Conservation (phyloP, 2,329 filamentous ascomycete species). For the Penicillium occitanis region DNA sequence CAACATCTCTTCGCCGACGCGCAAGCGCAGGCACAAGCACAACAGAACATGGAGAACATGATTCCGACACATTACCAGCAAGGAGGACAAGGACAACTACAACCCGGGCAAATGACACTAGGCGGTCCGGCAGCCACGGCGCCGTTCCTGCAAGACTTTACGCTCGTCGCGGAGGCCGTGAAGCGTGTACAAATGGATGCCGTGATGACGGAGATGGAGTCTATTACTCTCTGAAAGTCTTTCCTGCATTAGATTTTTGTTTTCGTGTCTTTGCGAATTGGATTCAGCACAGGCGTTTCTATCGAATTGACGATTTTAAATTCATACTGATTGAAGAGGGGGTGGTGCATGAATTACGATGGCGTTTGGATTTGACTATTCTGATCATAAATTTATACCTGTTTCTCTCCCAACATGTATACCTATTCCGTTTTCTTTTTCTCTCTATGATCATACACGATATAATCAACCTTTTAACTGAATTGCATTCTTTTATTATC, state of each 20-base stretch:
- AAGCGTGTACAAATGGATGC: conserved; percentile 90
- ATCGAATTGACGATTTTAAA: background rate
- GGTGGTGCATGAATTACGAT: background rate
- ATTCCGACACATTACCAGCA: conserved; percentile 20
- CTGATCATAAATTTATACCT: background rate
- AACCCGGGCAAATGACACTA: conserved; percentile 27
- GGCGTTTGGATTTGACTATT: conserved; percentile 5
- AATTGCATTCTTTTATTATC: background rate
- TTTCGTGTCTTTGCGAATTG: background rate
- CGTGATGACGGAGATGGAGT: conserved; percentile 77
- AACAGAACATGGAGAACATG: background rate
- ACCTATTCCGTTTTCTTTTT: background rate
- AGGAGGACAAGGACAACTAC: conserved; percentile 24
- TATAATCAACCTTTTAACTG: background rate
- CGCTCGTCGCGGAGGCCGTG: conserved; percentile 84
- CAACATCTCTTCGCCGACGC: conserved; percentile 5
- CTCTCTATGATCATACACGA: background rate
- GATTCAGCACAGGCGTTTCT: background rate
- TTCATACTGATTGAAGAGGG: background rate
- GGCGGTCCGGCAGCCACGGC: conserved; percentile 48
- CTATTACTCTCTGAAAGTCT: conserved; percentile 36
- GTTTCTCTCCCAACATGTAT: background rate
- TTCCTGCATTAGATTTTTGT: background rate
- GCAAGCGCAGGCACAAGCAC: background rate
- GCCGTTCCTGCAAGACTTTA: conserved; percentile 76